A percentile compares a stretch with the other conserved stretches of the same genome.
Conservation (phyloP, 192 early-diverging fungal genomes). For the Allomyces javanicus region DNA sequence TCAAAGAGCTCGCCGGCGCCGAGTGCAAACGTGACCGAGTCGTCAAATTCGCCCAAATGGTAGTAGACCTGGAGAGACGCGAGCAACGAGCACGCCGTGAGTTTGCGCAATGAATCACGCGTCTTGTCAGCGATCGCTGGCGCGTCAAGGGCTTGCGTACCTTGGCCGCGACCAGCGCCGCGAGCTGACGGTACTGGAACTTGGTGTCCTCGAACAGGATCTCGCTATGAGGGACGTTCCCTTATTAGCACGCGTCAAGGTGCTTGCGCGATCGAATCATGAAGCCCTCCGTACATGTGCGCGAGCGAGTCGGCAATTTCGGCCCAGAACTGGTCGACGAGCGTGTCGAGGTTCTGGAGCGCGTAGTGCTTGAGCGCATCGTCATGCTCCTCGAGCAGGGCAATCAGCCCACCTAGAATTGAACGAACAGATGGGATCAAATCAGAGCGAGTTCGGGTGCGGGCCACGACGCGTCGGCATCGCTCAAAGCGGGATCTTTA, state of each 20-base stretch:
- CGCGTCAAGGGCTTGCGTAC: constrained; percentile 14
- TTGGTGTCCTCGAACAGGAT: constrained; percentile 78
- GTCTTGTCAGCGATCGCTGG: background rate
- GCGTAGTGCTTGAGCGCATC: constrained; percentile 85
- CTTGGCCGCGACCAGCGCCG: constrained; percentile 92
- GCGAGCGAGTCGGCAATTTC: constrained; percentile 86
- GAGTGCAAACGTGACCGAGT: constrained; percentile 86
- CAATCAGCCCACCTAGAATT: constrained; percentile 60
- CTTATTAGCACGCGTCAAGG: background rate
- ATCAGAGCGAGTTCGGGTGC: too few species aligned
- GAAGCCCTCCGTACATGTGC: constrained; percentile 48
- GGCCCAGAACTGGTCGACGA: constrained; percentile 93
- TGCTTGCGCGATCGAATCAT: background rate
- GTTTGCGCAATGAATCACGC: background rate
- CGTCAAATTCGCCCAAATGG: constrained; percentile 87
- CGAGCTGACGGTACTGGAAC: constrained; percentile 69
- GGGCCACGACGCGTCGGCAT: too few species aligned
- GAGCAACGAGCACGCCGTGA: background rate
- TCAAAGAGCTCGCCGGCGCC: constrained; percentile 84
- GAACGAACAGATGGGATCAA: too few species aligned
- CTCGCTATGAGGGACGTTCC: constrained; percentile 37
- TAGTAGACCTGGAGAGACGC: constrained; percentile 63
- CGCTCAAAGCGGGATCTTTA: background rate
- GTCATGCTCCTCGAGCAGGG: constrained; percentile 80
- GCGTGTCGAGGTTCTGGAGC: constrained; percentile 64